Evolutionary conservation across 78 protist genomes (phyloP), one percentile per base, ranked within the genome.

Genomic region (Chrysochromulina tobinii): DNA sequence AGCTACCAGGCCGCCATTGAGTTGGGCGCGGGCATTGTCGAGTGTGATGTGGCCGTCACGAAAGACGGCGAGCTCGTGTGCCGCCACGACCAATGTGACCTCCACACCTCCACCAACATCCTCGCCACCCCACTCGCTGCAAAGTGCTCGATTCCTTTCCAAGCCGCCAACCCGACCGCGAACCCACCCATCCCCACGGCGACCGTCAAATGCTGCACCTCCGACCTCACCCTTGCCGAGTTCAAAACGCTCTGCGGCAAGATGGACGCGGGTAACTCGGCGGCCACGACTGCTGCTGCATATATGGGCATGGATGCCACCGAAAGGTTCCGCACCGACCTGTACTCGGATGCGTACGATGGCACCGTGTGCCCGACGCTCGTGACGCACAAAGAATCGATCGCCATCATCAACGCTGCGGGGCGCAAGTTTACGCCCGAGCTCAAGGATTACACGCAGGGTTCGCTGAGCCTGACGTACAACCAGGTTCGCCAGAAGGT

Each of bases 31-130:
- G 88, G 88, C 15, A 5, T 83, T 21, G 72, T 81, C 53, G 88
- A 83, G 54, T 83, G 88, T 50, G 88, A 83, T 51, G 88, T 83
- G 23, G 88, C 88, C 58, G 88, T 83, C 50, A 83, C 88, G 23
- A 54, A 55, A 67, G 88, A 83, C 21, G 88, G 88, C 69, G 66
- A n/a, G 88, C 69, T 83, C 17, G 88, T 83, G 15, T 83, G 88
- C 69, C 67, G 88, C 69, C 88, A 83, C 72, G 27, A 3, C 18
- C 88, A 83, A 69, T 83, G 88, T 54, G 88, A 83, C 53, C 88
- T 83, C 20, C 88, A 83, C 53, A 83, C 88, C n/a, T 59, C 72
- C 54, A 83, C 61, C 72, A 83, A 55, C 69, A 25, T 83, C 67
- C 72, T 83, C 7, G 14, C 5, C 67, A 54, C 88, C 27, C 21